These are phyloP conservation scores for Scheffersomyces lignicola DNA, from an alignment of 1,139 yeast genomes.

Conservation along the genomic window DNA sequence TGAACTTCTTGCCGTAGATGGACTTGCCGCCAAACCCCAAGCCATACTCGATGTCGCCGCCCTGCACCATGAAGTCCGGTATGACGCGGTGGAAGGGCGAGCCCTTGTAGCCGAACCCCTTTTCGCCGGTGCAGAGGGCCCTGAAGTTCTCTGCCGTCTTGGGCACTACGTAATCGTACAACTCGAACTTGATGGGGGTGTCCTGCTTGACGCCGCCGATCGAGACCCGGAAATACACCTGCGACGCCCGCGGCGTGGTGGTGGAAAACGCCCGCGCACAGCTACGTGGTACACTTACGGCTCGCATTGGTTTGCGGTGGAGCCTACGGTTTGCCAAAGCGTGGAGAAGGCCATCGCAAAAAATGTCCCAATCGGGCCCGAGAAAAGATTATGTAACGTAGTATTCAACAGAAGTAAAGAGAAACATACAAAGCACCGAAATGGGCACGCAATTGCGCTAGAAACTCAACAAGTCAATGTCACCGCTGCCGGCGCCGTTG, in stretches of 20 bases:
- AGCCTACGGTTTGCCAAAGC: too few species aligned
- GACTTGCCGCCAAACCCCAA: conserved; percentile 44
- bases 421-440: too few species aligned
- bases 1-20: conserved; percentile 38
- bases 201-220: conserved; percentile 30
- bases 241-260: conserved; percentile 28
- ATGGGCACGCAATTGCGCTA: too few species aligned
- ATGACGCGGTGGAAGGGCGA: conserved; percentile 56
- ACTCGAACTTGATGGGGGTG: conserved; percentile 44
- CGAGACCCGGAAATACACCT: conserved; percentile 38
- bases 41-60: conserved; percentile 44
- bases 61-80: conserved; percentile 46
- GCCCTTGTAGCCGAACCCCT: conserved; percentile 87
- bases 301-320: too few species aligned
- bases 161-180: conserved; percentile 90
- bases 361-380: too few species aligned
- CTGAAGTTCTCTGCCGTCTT: conserved; percentile 96
- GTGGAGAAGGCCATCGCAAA: too few species aligned
- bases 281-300: too few species aligned
- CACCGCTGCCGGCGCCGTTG: conserved; percentile 19
- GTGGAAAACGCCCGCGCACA: too few species aligned
- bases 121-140: conserved; percentile 92
- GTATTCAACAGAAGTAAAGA: too few species aligned
- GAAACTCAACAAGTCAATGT: conserved; percentile 35
- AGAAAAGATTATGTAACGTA: too few species aligned